Conservation (phyloP, 1,284 basidiomycete species). For the Gomphus bonarii region DNA sequence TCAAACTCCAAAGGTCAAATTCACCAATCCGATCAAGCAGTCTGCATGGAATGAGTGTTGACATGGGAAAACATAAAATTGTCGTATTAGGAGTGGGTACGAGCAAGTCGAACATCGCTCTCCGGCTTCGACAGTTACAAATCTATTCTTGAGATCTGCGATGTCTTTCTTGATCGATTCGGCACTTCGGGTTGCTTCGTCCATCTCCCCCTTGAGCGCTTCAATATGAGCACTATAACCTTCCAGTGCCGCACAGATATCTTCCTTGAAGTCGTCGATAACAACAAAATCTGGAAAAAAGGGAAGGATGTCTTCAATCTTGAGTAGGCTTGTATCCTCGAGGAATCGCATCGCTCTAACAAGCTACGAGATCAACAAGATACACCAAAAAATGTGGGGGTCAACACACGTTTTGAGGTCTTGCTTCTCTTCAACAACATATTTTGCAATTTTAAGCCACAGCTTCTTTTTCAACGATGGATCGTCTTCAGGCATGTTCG, state of each 20-base stretch:
- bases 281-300: constrained; percentile 99
- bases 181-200: constrained; percentile 85
- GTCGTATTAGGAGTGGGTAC: constrained; percentile 67
- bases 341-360: constrained; percentile 91
- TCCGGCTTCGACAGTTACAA: constrained; percentile 83
- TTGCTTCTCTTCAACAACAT: constrained; percentile 94
- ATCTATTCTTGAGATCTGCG: constrained; percentile 75
- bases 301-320: constrained; percentile 97
- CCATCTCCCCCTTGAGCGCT: constrained; percentile 88
- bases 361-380: constrained; percentile 2
- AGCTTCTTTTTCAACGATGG: constrained; percentile 82
- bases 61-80: constrained; percentile 98
- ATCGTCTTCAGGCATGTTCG: constrained; percentile 89
- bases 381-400: constrained; percentile 8
- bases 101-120: constrained; percentile 84
- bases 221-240: constrained; percentile 92
- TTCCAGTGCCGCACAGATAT: constrained; percentile 94
- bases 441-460: constrained; percentile 96
- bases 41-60: constrained; percentile 95
- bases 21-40: constrained; percentile 86
- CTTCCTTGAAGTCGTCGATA: constrained; percentile 99
- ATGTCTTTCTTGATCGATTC: constrained; percentile 94
- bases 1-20: not conserved
- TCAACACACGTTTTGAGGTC: constrained; percentile 87
- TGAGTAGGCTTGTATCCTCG: constrained; percentile 87